A percentile compares a stretch with the other conserved stretches of the same genome.
These are phyloP conservation scores for Dendrocalamus sinicus DNA, from an alignment of 176 grass and related monocot genomes.

Conservation along the genomic window DNA sequence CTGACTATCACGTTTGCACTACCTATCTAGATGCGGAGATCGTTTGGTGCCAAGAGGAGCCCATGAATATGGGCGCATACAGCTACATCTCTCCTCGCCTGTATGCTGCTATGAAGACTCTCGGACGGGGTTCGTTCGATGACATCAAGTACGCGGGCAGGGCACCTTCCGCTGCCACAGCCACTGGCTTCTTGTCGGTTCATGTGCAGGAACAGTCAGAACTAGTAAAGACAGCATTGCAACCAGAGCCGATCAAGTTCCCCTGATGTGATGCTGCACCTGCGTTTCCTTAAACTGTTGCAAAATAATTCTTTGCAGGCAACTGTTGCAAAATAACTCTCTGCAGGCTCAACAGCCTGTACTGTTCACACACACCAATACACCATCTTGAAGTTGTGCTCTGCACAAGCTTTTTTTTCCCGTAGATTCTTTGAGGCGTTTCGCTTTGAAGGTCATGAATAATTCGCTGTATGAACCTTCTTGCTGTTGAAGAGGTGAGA, in stretches of 20 bases:
- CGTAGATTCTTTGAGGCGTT: constrained; percentile 38
- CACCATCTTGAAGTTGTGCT: constrained; percentile 41
- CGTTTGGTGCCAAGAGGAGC: constrained; percentile 96
- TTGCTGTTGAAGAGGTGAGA: constrained; percentile 37
- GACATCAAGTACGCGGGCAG: constrained; percentile 93
- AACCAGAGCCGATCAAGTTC: constrained; percentile 65
- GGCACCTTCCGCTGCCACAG: constrained; percentile 89
- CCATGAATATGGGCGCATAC: constrained; percentile 96
- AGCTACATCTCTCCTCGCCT: constrained; percentile 77
- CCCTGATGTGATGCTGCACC: constrained; percentile 38
- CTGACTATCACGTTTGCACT: constrained; percentile 32
- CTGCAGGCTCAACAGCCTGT: not conserved
- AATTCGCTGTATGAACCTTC: constrained; percentile 23
- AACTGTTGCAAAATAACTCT: not conserved
- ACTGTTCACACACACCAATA: not conserved
- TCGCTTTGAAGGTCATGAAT: constrained; percentile 12
- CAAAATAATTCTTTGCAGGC: constrained; percentile 17
- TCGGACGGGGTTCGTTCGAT: constrained; percentile 66
- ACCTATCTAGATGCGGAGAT: constrained; percentile 80
- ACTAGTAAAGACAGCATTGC: constrained; percentile 77
- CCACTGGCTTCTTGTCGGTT: constrained; percentile 79
- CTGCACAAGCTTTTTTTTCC: constrained; percentile 7
- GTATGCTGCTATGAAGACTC: constrained; percentile 71
- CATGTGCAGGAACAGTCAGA: constrained; percentile 85
- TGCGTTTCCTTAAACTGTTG: not conserved